Base-by-base conservation (phyloP, 2,329 filamentous ascomycete species). In the Colletotrichum sansevieriae region DNA sequence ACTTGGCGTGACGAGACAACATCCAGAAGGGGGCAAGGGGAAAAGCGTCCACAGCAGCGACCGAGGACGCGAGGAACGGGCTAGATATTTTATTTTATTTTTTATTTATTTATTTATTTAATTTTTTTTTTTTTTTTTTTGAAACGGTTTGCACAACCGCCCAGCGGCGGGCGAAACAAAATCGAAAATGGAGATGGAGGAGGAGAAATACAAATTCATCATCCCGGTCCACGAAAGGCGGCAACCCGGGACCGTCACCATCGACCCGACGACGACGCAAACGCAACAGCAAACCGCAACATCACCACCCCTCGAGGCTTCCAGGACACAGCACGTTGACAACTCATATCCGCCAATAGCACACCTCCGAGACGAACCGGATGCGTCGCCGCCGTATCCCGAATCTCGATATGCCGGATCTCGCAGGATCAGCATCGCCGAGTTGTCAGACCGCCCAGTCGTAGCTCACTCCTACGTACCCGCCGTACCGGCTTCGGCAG, bases 151-250 rank as follows among this genome's bases (percentile, higher is more conserved):
- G 15, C n/a, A 5, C 12, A 39, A 47, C 47, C 49, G 15, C 62
- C 22, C 5, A 3, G 22, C 22, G 22, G 55, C 49, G 41, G 62
- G 66, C 33, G 55, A 49, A 25, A 43, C 49, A 29, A 9, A 55
- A 51, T 33, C 52, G 37, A 55, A 55, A 15, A 41, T 55, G 52
- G 60, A 57, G 5, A 70, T 70, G 63, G 67, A 70, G 12, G 67
- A 70, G 46, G 67, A 70, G 51, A 68, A 70, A 12, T 64, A 70
- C 44, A 70, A 70, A 33, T 70, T 70, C 46, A 70, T 70, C 15
- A 70, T 68, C 43, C 67, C 67, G 22, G 41, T 18, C 52, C 67
- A 68, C 54, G 63, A 68, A 44, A 46, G 57, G 58, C 57, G 54
- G 22, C 63, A 63, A 37, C 58, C 64, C n/a, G 41, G 58, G n/a